These are phyloP conservation scores for Fusarium oxysporum DNA, from an alignment of 2,329 filamentous ascomycete species.

Conservation along the genomic window DNA sequence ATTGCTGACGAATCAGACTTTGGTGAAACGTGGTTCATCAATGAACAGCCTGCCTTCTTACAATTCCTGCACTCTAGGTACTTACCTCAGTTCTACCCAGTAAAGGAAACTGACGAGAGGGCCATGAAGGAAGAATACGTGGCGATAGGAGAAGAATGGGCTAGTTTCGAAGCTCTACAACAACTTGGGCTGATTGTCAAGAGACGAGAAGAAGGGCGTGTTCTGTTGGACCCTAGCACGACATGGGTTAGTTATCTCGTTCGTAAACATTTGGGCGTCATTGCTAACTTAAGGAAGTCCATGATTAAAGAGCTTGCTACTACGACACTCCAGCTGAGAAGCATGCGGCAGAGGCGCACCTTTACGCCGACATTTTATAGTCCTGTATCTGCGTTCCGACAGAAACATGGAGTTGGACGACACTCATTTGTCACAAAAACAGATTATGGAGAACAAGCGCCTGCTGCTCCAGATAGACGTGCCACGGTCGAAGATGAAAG, in stretches of 20 bases:
- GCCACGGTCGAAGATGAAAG: background rate
- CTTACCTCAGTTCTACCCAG: slow-evolving; percentile 18
- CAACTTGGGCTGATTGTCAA: slow-evolving; percentile 8
- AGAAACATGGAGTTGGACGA: background rate
- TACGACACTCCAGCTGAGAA: slow-evolving; percentile 15
- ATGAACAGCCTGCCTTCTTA: slow-evolving; percentile 18
- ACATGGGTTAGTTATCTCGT: slow-evolving; percentile 7
- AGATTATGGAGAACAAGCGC: too few species aligned
- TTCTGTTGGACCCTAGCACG: slow-evolving; percentile 4
- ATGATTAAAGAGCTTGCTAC: slow-evolving; percentile 26
- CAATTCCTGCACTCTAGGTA: slow-evolving; percentile 32
- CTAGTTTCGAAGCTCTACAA: slow-evolving; percentile 14
- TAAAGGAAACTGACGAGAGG: background rate
- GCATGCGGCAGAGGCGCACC: slow-evolving; percentile 25
- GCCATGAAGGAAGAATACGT: slow-evolving; percentile 24
- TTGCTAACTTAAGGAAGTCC: background rate
- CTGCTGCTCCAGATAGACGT: background rate
- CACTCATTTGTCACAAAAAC: too few species aligned
- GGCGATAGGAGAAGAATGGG: slow-evolving; percentile 26
- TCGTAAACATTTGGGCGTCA: too few species aligned
- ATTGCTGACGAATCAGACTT: slow-evolving; percentile 2
- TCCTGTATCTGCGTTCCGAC: slow-evolving; percentile 5
- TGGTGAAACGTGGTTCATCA: slow-evolving; percentile 32
- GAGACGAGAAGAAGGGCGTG: slow-evolving; percentile 4
- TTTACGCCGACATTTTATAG: slow-evolving; percentile 22